Conservation (phyloP, 495 filamentous ascomycete species). For the Lophiotrema nucula region DNA sequence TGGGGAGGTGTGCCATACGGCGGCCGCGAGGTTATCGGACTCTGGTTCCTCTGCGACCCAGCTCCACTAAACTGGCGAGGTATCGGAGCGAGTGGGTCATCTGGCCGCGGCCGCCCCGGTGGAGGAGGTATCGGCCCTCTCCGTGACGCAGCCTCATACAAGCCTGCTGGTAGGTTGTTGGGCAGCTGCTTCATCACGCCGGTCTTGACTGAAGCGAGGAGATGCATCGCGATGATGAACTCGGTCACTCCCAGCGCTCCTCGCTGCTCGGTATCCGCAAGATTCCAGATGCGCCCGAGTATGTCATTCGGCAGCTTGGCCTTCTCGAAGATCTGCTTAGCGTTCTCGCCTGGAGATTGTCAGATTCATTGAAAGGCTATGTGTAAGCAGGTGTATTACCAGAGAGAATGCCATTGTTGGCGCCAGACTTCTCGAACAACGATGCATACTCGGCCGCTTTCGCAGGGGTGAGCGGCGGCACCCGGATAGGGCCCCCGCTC, state of each 20-base stretch:
- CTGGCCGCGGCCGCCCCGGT: slow-evolving; percentile 20
- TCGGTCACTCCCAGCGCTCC: slow-evolving; percentile 86
- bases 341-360: slow-evolving; percentile 67
- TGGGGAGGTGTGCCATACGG: slow-evolving; percentile 53
- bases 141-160: slow-evolving; percentile 89
- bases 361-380: too few relatives aligned
- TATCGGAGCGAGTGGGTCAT: slow-evolving; percentile 46
- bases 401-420: slow-evolving; percentile 76
- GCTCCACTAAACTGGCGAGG: slow-evolving; percentile 71
- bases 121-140: slow-evolving; percentile 52
- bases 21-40: slow-evolving; percentile 61
- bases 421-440: slow-evolving; percentile 83
- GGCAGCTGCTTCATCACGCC: slow-evolving; percentile 77
- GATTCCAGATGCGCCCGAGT: slow-evolving; percentile 89
- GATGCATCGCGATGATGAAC: slow-evolving; percentile 98
- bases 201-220: slow-evolving; percentile 85
- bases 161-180: slow-evolving; percentile 73
- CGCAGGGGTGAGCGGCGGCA: slow-evolving; percentile 84
- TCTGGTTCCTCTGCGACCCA: slow-evolving; percentile 61
- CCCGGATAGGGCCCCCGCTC: slow-evolving; percentile 73
- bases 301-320: slow-evolving; percentile 86
- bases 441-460: slow-evolving; percentile 83
- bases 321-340: slow-evolving; percentile 92
- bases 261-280: slow-evolving; percentile 88
- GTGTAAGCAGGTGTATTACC: slow-evolving; percentile 45